Evolutionary conservation across 345 rosid species (phyloP), one percentile per base, ranked within the genome.

Genomic region (Moringa oleifera): DNA sequence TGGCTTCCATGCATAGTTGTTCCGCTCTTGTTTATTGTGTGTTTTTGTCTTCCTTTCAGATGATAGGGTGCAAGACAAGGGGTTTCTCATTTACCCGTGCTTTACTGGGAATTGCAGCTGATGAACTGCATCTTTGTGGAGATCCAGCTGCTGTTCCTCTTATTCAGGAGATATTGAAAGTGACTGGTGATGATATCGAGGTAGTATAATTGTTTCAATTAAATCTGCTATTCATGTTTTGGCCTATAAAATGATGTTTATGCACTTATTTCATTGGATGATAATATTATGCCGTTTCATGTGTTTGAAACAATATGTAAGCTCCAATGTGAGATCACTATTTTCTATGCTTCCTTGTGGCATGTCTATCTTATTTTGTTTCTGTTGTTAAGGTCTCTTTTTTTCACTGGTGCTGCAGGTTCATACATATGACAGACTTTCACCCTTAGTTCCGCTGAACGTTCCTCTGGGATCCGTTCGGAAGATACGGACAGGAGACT

Each of bases 1-100:
- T 28, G 8, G 3, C 33, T 28, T 28, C 8, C 8, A 28, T 28
- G 8, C 33, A 28, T 28, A 28, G 8, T 28, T 28, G 33, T 28
- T 28, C 5, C 8, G 33, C 33, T 23, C 63, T 41, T 25, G 20
- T 64, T 33, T 4, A 22, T 62, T 37, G 64, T 46, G 51, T 68
- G 54, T 67, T 55, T 67, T 67, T 20, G 6, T 50, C 18, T 61
- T 25, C 45, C 56, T 51, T 45, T 65, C 80, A 91, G 95, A 89
- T 92, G 98, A 72, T 92, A 71, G 89, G 86, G 22, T 89, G 98
- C 71, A 76, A 60, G 64, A 83, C 86, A 24, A 83, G 98, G 73
- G 98, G 98, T 3, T 89, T 73, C 73, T 80, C 98, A 46, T 92
- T 92, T 76, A 92, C 98, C 57, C 87, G 97, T 71, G 96, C 98